A percentile compares a stretch with the other conserved stretches of the same genome.
Evolutionary conservation across 208 protist species (phyloP).

Genomic region (Crithidia brevicula): DNA sequence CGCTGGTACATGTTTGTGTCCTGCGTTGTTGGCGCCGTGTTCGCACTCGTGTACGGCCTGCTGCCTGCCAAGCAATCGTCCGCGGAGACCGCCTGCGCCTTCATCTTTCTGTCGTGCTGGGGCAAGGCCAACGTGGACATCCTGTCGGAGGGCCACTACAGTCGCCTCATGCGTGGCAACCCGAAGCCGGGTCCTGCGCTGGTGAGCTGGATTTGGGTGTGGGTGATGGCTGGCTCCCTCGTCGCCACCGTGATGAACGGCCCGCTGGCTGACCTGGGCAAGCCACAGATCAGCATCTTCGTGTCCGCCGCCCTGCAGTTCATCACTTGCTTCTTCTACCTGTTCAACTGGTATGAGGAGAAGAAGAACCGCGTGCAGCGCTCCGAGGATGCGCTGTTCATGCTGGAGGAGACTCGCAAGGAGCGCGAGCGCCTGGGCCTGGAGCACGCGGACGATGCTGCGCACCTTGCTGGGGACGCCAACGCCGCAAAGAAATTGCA

Average conservation of each 20-base stretch:
- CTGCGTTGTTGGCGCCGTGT: constrained; percentile 39
- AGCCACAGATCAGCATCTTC: constrained; percentile 53
- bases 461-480: background rate
- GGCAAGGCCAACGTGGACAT: constrained; percentile 77
- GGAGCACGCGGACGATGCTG: background rate
- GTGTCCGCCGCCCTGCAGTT: constrained; percentile 65
- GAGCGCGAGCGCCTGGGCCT: constrained; percentile 33
- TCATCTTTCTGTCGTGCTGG: constrained; percentile 61
- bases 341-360: constrained; percentile 79
- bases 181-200: constrained; percentile 55
- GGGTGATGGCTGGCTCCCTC: constrained; percentile 50
- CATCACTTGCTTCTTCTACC: constrained; percentile 49
- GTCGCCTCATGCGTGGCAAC: constrained; percentile 54
- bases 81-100: constrained; percentile 36
- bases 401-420: constrained; percentile 33
- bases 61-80: constrained; percentile 43
- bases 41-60: constrained; percentile 51
- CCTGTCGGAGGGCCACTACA: constrained; percentile 82
- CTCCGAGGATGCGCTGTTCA: constrained; percentile 40
- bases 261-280: constrained; percentile 56
- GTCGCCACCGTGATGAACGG: constrained; percentile 51
- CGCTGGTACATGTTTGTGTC: constrained; percentile 69
- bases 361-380: constrained; percentile 56
- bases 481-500: constrained; percentile 11
- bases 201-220: constrained; percentile 74